Evolutionary conservation across 345 rosid genomes (phyloP).

Genomic region (Populus simonii): DNA sequence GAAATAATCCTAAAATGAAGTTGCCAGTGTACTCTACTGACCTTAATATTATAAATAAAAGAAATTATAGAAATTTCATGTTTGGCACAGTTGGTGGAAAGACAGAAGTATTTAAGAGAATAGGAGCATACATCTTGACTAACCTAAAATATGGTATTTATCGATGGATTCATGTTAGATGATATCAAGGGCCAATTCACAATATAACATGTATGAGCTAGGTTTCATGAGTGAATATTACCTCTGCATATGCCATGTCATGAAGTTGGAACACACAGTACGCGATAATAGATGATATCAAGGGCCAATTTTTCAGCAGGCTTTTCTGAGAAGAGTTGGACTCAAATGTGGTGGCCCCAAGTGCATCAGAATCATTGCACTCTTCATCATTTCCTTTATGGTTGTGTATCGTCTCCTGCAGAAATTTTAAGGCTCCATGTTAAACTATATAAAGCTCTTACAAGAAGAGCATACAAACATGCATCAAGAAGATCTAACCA

Average conservation of each 20-base stretch:
- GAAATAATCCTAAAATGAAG: too few relatives aligned
- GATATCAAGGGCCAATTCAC: too few relatives aligned
- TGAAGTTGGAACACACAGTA: slow-evolving; percentile 54
- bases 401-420: slow-evolving; percentile 51
- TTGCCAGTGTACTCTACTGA: too few relatives aligned
- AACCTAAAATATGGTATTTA: background rate
- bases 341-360: slow-evolving; percentile 8
- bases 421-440: background rate
- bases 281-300: slow-evolving; percentile 41
- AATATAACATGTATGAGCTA: background rate
- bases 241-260: slow-evolving; percentile 56
- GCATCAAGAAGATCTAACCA: background rate
- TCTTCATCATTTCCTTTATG: slow-evolving; percentile 23
- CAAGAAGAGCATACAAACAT: background rate
- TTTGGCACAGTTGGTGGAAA: background rate
- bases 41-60: too few relatives aligned
- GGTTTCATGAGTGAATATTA: background rate
- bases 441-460: background rate
- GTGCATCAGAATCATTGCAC: slow-evolving; percentile 14
- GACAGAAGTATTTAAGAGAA: background rate
- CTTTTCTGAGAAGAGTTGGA: slow-evolving; percentile 11
- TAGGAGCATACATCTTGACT: background rate
- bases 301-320: slow-evolving; percentile 48
- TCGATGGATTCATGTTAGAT: too few relatives aligned
- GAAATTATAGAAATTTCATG: too few relatives aligned